Conservation (phyloP, 2,329 filamentous ascomycete genomes). For the Penicillium digitatum region DNA sequence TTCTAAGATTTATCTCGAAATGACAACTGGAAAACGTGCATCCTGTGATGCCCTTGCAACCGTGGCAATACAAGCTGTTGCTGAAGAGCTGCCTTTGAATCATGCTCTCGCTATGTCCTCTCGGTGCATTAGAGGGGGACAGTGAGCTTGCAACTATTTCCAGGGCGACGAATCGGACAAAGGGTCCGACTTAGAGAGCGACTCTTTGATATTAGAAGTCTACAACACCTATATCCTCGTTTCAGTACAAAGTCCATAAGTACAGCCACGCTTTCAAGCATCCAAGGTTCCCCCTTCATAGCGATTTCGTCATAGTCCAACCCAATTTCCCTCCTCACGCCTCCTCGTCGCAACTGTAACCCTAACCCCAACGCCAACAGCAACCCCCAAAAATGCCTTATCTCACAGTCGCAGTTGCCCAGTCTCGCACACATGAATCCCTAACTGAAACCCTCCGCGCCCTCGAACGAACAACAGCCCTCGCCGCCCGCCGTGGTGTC, state of each 20-base stretch:
- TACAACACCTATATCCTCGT: neutral
- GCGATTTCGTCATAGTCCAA: neutral
- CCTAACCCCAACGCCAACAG: neutral
- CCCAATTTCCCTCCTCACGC: neutral
- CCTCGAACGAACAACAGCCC: constrained; percentile 59
- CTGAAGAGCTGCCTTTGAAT: too few species aligned
- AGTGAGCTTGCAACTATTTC: too few species aligned
- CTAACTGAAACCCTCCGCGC: constrained; percentile 51
- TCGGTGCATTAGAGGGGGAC: too few species aligned
- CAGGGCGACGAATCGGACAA: too few species aligned
- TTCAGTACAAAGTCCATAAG: neutral
- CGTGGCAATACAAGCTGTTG: too few species aligned
- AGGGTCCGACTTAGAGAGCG: too few species aligned
- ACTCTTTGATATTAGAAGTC: neutral
- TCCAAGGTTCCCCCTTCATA: neutral
- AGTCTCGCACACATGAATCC: neutral
- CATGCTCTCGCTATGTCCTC: too few species aligned
- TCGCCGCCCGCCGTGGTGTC: constrained; percentile 56
- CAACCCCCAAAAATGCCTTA: neutral
- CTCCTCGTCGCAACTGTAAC: neutral
- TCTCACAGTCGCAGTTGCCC: constrained; percentile 1
- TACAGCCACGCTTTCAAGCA: neutral
- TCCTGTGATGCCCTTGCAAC: too few species aligned
- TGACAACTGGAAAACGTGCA: too few species aligned
- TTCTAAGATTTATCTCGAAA: too few species aligned